These are phyloP conservation scores for Effrenium voratum DNA, from an alignment of 73 alveolate species.

Conservation along the genomic window DNA sequence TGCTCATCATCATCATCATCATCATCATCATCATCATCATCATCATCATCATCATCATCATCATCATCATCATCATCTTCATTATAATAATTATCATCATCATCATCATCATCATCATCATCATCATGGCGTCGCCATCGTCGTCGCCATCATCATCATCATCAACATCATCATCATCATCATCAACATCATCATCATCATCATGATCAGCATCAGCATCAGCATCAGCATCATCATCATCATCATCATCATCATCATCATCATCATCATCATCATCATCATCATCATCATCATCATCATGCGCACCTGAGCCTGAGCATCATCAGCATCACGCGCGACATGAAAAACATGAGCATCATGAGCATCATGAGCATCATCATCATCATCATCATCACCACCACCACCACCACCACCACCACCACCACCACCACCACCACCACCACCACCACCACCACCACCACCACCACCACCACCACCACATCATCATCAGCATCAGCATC, in stretches of 20 bases:
- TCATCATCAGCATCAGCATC: no score
- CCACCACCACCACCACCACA: no score
- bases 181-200: neutral
- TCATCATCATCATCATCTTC: neutral
- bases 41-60: neutral
- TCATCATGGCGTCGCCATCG: neutral
- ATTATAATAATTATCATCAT: no score
- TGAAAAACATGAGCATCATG: no score
- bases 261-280: neutral
- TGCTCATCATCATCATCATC: no score
- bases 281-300: neutral
- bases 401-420: no score
- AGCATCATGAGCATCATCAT: no score
- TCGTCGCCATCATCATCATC: neutral
- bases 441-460: no score
- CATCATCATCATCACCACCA: no score
- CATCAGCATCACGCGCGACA: no score
- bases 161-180: neutral
- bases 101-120: neutral
- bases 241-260: neutral
- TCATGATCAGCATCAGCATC: neutral
- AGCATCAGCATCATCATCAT: neutral
- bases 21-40: no score
- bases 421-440: no score
- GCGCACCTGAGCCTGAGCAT: neutral